Evolutionary conservation across 202 grass and related monocot genomes (phyloP).

Genomic region (Setaria italica): DNA sequence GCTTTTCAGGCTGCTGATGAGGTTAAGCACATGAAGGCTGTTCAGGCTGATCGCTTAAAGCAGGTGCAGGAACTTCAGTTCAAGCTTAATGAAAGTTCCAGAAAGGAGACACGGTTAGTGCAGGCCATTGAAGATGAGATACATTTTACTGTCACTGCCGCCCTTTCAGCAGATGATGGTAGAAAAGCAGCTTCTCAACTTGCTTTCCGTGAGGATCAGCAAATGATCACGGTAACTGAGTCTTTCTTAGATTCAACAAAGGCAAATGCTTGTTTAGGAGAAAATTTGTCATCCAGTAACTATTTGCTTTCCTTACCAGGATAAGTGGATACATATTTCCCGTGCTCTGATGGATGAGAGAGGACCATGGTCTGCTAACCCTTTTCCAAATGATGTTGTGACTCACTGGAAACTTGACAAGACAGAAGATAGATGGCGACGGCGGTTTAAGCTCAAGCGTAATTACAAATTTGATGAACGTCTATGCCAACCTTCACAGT

Average conservation of each 20-base stretch:
- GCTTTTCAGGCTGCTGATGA: slow-evolving; percentile 74
- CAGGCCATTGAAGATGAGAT: slow-evolving; percentile 79
- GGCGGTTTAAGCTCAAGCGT: slow-evolving; percentile 87
- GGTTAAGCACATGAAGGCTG: slow-evolving; percentile 71
- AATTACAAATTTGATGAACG: slow-evolving; percentile 96
- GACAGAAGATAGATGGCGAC: slow-evolving; percentile 91
- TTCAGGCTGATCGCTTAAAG: slow-evolving; percentile 73
- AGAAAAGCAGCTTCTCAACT: slow-evolving; percentile 83
- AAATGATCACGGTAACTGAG: slow-evolving; percentile 81
- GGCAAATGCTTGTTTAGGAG: slow-evolving; percentile 23
- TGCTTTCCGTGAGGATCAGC: slow-evolving; percentile 85
- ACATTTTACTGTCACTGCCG: slow-evolving; percentile 64
- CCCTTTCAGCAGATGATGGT: slow-evolving; percentile 79
- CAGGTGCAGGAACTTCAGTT: slow-evolving; percentile 74
- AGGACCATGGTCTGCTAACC: slow-evolving; percentile 90
- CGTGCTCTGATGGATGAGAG: slow-evolving; percentile 89
- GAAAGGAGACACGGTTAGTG: slow-evolving; percentile 50
- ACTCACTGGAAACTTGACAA: slow-evolving; percentile 95
- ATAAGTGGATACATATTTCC: slow-evolving; percentile 94
- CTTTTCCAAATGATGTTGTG: slow-evolving; percentile 81
- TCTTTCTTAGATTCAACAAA: slow-evolving; percentile 48
- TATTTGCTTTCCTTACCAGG: slow-evolving; percentile 59
- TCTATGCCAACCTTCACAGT: slow-evolving; percentile 75
- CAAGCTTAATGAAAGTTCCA: slow-evolving; percentile 67
- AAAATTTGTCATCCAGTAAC: slow-evolving; percentile 11